Evolutionary conservation across 2,329 filamentous ascomycete genomes (phyloP).

Genomic region (Aspergillus ochraceus): DNA sequence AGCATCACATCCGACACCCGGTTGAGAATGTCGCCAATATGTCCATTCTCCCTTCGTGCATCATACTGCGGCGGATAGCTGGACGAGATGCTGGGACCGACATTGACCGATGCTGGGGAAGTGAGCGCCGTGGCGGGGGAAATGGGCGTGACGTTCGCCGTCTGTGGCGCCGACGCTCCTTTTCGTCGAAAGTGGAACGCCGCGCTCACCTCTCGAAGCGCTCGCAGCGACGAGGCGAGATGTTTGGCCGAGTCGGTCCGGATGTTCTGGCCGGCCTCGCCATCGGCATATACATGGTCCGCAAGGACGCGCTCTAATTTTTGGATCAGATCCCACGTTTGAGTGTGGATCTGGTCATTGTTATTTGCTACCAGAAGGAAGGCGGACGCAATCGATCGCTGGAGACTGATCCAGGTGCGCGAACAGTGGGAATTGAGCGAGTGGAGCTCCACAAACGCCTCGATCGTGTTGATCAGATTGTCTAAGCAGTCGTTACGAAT

Average conservation of each 20-base stretch:
- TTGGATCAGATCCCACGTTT: conserved; percentile 30
- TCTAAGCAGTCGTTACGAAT: conserved; percentile 55
- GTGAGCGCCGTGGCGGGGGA: conserved; percentile 12
- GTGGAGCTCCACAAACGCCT: conserved; percentile 57
- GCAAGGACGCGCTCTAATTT: conserved; percentile 30
- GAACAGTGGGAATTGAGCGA: conserved; percentile 37
- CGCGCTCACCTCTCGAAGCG: conserved; percentile 32
- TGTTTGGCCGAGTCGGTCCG: conserved; percentile 37
- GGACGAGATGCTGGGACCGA: conserved; percentile 2
- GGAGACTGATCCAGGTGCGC: conserved; percentile 44
- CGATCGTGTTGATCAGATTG: conserved; percentile 53
- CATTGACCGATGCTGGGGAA: conserved; percentile 10
- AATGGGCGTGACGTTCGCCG: conserved; percentile 2
- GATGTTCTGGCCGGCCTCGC: conserved; percentile 21
- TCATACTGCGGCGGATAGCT: conserved; percentile 9
- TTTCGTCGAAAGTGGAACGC: conserved; percentile 24
- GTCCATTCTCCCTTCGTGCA: conserved; percentile 21
- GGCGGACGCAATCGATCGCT: conserved; percentile 42
- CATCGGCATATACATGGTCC: conserved; percentile 33
- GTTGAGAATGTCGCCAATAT: conserved; percentile 33
- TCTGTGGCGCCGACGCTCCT: conserved; percentile 5
- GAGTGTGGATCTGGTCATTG: conserved; percentile 23
- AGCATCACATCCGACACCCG: conserved; percentile 38
- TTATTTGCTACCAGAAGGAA: conserved; percentile 39
- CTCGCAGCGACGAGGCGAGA: conserved; percentile 32